Base-by-base conservation (phyloP, 192 early-diverging fungal genomes). In the Diversispora eburnea region DNA sequence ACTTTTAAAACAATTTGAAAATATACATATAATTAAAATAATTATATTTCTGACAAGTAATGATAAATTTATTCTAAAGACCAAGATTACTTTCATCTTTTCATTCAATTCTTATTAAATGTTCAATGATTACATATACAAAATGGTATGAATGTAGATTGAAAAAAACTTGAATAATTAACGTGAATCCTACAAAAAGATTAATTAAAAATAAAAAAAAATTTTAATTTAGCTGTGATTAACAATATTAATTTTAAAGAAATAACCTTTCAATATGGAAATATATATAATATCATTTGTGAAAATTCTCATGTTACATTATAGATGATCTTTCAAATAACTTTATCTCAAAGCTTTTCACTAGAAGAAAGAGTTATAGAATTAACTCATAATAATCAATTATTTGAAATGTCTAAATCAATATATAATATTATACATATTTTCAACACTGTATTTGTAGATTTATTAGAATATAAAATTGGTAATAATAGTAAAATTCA, bases 21-120 rank as follows among this genome's bases (percentile, higher is more conserved):
- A 13, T 19, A 13, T n/a, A 55, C 15, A 55, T n/a, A 15, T 55
- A n/a, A 59, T 22, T 22, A 64, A 54, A 25, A 52, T 51, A 12
- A 52, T 33, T 52, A 19, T 20, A 8, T 68, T 68, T 52, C 22
- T 68, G 0, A 17, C 48, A 33, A 52, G 15, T 54, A 54, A 15
- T 68, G 12, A 4, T 19, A 12, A 25, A 7, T 39, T 22, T 54
- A 4, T 68, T 20, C 15, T 4, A 25, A n/a, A 52, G n/a, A 49
- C 41, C 67, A 39, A 68, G 52, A 68, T 43, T 64, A 45, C 41
- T 64, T 46, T 64, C 62, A 43, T 43, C 48, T 6, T 33, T 68
- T 1, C 10, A 54, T 20, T 2, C 67, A 22, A 8, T 49, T 5
- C 20, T 68, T 48, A 5, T 8, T 8, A 54, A 17, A 19, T 17